A percentile compares a stretch with the other conserved stretches of the same genome.
Evolutionary conservation across 345 rosid genomes (phyloP).

Genomic region (Lagerstroemia speciosa): DNA sequence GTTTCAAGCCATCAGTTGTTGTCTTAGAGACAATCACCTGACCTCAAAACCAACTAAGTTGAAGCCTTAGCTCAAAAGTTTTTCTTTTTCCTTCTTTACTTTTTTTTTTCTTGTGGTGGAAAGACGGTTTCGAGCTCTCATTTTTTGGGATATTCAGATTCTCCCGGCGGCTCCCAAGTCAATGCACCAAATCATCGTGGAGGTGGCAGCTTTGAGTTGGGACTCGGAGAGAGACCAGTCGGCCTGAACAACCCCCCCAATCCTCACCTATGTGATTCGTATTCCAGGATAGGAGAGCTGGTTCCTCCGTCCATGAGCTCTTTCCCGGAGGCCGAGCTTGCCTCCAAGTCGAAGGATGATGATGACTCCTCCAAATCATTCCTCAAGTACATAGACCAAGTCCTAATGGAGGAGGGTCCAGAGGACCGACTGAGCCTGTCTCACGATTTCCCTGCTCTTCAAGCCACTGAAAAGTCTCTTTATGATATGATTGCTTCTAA

Average conservation of each 20-base stretch:
- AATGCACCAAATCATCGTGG: neutral
- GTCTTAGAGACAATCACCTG: neutral
- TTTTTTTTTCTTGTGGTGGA: no score
- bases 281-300: neutral
- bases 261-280: neutral
- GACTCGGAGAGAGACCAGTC: neutral
- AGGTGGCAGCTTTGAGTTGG: neutral
- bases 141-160: neutral
- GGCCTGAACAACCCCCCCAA: neutral
- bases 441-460: constrained; percentile 17
- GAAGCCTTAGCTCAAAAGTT: neutral
- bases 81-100: no score
- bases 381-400: constrained; percentile 24
- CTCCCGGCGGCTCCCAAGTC: neutral
- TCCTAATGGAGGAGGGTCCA: constrained; percentile 24
- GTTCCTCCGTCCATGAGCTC: neutral
- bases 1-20: neutral
- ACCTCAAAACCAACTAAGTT: no score
- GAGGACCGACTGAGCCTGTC: constrained; percentile 12
- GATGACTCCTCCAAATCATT: constrained; percentile 10
- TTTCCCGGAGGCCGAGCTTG: neutral
- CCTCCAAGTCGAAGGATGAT: constrained; percentile 7
- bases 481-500: constrained; percentile 15
- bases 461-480: constrained; percentile 24
- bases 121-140: neutral